Conservation (phyloP, 2,329 filamentous ascomycete species). For the Fusarium nisikadoi region DNA sequence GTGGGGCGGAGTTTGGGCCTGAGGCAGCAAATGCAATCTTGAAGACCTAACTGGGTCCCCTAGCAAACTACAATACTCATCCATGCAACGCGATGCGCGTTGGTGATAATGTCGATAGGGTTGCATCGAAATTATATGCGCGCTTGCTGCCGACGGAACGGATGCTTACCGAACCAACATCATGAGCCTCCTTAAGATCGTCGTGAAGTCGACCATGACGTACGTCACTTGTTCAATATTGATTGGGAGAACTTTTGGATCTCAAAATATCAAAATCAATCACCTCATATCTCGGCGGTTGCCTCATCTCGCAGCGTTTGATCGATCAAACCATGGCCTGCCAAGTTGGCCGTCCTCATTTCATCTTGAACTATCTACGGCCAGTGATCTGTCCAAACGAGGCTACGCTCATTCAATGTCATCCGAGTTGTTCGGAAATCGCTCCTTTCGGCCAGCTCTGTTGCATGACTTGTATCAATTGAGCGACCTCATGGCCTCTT, state of each 20-base stretch:
- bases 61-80: background rate
- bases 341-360: slow-evolving; percentile 14
- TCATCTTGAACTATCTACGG: slow-evolving; percentile 8
- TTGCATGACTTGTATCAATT: slow-evolving; percentile 43
- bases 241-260: background rate
- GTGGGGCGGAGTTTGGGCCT: background rate
- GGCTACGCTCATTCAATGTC: slow-evolving; percentile 9
- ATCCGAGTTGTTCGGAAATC: slow-evolving; percentile 21
- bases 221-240: background rate
- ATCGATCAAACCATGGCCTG: slow-evolving; percentile 31
- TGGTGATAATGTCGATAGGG: slow-evolving; percentile 5
- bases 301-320: slow-evolving; percentile 21
- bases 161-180: background rate
- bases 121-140: slow-evolving; percentile 10
- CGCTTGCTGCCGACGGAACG: slow-evolving; percentile 19
- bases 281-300: slow-evolving; percentile 11
- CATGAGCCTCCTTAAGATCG: background rate
- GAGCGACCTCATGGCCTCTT: slow-evolving; percentile 33
- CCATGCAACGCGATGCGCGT: slow-evolving; percentile 1
- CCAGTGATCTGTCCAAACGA: slow-evolving; percentile 15
- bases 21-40: slow-evolving; percentile 32
- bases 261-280: background rate
- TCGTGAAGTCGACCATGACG: background rate
- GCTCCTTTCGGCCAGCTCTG: slow-evolving; percentile 25
- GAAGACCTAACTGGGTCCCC: background rate